These are phyloP conservation scores for Trichosporon coremiiforme DNA, from an alignment of 1,284 basidiomycete species.

Conservation along the genomic window DNA sequence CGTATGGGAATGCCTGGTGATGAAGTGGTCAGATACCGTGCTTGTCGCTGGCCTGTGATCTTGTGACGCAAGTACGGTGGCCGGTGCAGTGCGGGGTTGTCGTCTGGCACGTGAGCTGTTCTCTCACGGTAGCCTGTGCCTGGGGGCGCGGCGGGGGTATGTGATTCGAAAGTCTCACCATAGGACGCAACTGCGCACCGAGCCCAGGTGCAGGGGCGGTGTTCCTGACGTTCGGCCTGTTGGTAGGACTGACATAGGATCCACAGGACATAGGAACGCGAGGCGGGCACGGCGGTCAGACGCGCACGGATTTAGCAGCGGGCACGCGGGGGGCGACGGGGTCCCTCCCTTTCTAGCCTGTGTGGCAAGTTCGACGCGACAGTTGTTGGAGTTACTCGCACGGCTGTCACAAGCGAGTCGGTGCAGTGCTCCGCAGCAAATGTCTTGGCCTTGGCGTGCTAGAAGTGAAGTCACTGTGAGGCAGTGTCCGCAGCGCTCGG, in stretches of 20 bases:
- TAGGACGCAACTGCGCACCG: too few species aligned
- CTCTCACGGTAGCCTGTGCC: background rate
- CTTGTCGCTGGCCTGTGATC: background rate
- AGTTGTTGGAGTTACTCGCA: background rate
- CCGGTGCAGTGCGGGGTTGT: background rate
- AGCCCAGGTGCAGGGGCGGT: background rate
- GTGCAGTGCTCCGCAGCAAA: background rate
- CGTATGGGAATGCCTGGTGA: background rate
- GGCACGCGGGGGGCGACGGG: background rate
- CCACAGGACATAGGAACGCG: background rate
- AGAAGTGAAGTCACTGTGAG: too few species aligned
- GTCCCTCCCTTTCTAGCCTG: background rate
- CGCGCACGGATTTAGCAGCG: background rate
- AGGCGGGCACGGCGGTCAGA: background rate
- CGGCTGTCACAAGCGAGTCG: too few species aligned
- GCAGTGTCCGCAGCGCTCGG: background rate
- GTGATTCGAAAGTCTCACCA: background rate
- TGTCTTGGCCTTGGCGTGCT: background rate
- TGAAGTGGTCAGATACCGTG: background rate
- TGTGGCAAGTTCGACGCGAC: background rate
- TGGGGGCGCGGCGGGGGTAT: too few species aligned
- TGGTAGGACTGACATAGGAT: background rate
- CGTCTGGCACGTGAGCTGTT: background rate
- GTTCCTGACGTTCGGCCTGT: background rate
- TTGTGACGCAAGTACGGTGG: slow-evolving; percentile 10